A percentile compares a stretch with the other conserved stretches of the same genome.
These are phyloP conservation scores for Ascochyta fabae DNA, from an alignment of 2,329 filamentous ascomycete genomes.

Conservation along the genomic window DNA sequence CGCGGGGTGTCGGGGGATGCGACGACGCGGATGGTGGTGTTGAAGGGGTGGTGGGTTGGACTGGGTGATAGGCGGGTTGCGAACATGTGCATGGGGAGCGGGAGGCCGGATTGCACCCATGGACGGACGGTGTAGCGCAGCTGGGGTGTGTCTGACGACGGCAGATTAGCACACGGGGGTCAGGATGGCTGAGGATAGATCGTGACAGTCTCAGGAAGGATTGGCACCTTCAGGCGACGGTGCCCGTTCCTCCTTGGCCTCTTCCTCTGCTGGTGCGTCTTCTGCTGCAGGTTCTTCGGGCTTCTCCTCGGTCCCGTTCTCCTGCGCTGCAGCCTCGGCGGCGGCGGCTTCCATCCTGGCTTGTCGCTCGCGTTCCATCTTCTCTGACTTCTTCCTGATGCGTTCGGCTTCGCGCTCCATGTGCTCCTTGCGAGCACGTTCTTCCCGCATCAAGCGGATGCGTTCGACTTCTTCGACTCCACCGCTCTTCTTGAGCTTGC, in stretches of 20 bases:
- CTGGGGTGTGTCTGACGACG: conserved; percentile 25
- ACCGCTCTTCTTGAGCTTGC: conserved; percentile 93
- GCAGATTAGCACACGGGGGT: conserved; percentile 33
- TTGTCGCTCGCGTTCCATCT: conserved; percentile 44
- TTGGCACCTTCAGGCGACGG: conserved; percentile 42
- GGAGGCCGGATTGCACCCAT: conserved; percentile 38
- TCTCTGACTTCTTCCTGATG: conserved; percentile 54
- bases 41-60: not conserved
- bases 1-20: not conserved
- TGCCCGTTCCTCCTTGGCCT: conserved; percentile 38
- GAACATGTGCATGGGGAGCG: conserved; percentile 23
- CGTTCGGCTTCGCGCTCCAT: conserved; percentile 61
- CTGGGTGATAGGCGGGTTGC: conserved; percentile 5
- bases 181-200: conserved; percentile 17
- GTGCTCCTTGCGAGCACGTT: conserved; percentile 80
- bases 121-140: conserved; percentile 33
- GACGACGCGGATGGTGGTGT: not conserved
- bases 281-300: conserved; percentile 29
- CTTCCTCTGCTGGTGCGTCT: conserved; percentile 29
- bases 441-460: conserved; percentile 82
- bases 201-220: conserved; percentile 36
- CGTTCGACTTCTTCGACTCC: conserved; percentile 94
- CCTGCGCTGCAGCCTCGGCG: conserved; percentile 22
- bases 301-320: conserved; percentile 31
- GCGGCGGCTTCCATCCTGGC: conserved; percentile 40